phyloP scores from a whole-genome alignment of 768 basidiomycete species.

The Tylopilus rubrobrunneus region DNA sequence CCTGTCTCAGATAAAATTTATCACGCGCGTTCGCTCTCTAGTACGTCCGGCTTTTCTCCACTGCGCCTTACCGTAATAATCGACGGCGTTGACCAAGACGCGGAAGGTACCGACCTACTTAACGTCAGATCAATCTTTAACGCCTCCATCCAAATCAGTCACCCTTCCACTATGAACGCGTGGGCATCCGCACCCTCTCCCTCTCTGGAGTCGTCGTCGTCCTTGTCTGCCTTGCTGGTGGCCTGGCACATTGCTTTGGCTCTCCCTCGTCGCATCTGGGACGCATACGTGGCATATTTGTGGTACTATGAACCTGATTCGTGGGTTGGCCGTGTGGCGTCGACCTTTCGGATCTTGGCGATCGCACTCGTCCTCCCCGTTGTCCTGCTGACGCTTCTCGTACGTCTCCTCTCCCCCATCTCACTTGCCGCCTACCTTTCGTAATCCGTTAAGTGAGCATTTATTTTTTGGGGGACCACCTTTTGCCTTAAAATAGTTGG shows the following conservation, averaged over 20 bases:
- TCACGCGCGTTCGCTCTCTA: background rate
- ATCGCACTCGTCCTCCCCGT: slow-evolving; percentile 45
- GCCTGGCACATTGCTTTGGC: slow-evolving; percentile 5
- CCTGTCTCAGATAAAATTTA: slow-evolving; percentile 1
- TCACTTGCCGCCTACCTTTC: background rate
- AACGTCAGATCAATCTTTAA: background rate
- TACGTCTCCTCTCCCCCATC: slow-evolving; percentile 33
- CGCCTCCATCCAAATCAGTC: slow-evolving; percentile 1
- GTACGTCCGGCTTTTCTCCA: slow-evolving; percentile 15
- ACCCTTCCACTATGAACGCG: slow-evolving; percentile 6
- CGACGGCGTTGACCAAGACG: slow-evolving; percentile 6
- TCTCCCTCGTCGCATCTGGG: slow-evolving; percentile 49
- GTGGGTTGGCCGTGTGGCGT: slow-evolving; percentile 64
- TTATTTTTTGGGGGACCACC: slow-evolving; percentile 2
- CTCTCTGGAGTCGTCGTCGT: slow-evolving; percentile 10
- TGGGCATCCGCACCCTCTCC: slow-evolving; percentile 8
- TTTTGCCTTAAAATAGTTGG: slow-evolving; percentile 2
- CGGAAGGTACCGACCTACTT: background rate
- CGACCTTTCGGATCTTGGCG: slow-evolving; percentile 61
- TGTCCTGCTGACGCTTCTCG: slow-evolving; percentile 61
- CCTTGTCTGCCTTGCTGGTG: slow-evolving; percentile 17
- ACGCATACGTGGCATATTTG: slow-evolving; percentile 56
- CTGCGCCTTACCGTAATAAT: slow-evolving; percentile 25
- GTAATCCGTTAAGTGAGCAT: slow-evolving; percentile 7
- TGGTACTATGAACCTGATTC: slow-evolving; percentile 63